A percentile compares a stretch with the other conserved stretches of the same genome.
These are phyloP conservation scores for Alternaria incomplexa DNA, from an alignment of 2,329 filamentous ascomycete species.

Conservation along the genomic window DNA sequence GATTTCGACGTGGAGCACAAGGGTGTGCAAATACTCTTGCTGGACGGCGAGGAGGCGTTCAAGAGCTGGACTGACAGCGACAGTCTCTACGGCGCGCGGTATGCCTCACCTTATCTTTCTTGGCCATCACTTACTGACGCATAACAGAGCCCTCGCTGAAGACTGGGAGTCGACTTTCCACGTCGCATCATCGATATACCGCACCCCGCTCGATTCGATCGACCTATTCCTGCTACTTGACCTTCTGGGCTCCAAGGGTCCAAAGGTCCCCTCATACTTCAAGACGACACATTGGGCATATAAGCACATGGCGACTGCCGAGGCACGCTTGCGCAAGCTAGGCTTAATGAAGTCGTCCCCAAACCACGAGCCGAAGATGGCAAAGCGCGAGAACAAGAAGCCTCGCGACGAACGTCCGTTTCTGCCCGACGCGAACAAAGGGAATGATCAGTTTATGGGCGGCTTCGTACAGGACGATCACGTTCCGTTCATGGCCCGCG, in stretches of 20 bases:
- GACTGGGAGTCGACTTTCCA: slow-evolving; percentile 79
- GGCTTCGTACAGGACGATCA: slow-evolving; percentile 84
- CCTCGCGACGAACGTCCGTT: slow-evolving; percentile 58
- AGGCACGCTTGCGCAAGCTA: slow-evolving; percentile 74
- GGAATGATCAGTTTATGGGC: slow-evolving; percentile 57
- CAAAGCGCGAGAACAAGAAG: slow-evolving; percentile 35
- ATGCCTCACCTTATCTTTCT: no score
- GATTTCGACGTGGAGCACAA: slow-evolving; percentile 70
- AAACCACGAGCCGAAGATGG: slow-evolving; percentile 54
- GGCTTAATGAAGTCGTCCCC: slow-evolving; percentile 69
- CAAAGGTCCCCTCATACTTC: slow-evolving; percentile 84
- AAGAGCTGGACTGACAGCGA: slow-evolving; percentile 78
- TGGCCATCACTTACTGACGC: not conserved
- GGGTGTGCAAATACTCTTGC: slow-evolving; percentile 86
- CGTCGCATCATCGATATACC: slow-evolving; percentile 73
- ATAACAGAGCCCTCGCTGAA: slow-evolving; percentile 72
- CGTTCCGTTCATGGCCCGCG: slow-evolving; percentile 84
- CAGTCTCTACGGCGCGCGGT: slow-evolving; percentile 89
- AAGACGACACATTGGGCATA: slow-evolving; percentile 95
- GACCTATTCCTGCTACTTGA: slow-evolving; percentile 90
- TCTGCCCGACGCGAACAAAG: slow-evolving; percentile 64
- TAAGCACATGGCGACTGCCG: slow-evolving; percentile 73
- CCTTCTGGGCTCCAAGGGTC: slow-evolving; percentile 74
- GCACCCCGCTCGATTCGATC: slow-evolving; percentile 78
- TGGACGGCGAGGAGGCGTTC: slow-evolving; percentile 97